Evolutionary conservation across 2,329 filamentous ascomycete genomes (phyloP), one percentile per base, ranked within the genome.

Genomic region (Botryotinia globosa): DNA sequence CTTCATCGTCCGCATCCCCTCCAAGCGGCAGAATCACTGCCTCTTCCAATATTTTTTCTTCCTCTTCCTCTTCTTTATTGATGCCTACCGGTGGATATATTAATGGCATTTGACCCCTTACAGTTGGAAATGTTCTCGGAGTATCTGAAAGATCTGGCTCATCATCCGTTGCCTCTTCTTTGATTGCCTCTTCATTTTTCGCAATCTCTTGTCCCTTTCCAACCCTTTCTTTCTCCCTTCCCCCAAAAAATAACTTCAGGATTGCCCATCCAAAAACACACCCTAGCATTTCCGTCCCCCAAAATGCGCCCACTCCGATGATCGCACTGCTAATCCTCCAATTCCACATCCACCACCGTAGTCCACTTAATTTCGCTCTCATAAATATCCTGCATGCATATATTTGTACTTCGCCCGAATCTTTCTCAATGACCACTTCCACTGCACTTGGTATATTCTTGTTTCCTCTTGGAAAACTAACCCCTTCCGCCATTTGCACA

Each of bases 261-360:
- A 92, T 77, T 0, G 87, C 80, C 91, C 93, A 97, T 0, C 88
- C 90, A 0, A 90, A 54, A 1, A 85, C 84, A 80, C 92, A 88
- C 59, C 90, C 91, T 0, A 89, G 75, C 78, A 97, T 85, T 79
- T 95, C 94, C 20, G 89, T 88, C 1, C 84, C 80, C 94, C 94
- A 98, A 82, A 98, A 98, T 0, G 88, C 77, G 0, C 84, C 81
- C 0, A 90, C 92, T 78, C 94, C 92, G 0, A 90, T 78, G 0
- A 92, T 69, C 73, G 94, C 94, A 8, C 90, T 90, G 2, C 89
- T 81, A 51, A 96, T 79, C 20, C 92, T 89, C 83, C 95, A 91
- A 74, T 93, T 90, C 78, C 96, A 96, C 92, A 99, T 97, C 72
- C 94, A 78, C 89, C 92, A 96, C 66, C 92, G 85, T 74, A 98